Evolutionary conservation across 768 basidiomycete species (phyloP), one percentile per base, ranked within the genome.

Genomic region (Pleurotus giganteus): DNA sequence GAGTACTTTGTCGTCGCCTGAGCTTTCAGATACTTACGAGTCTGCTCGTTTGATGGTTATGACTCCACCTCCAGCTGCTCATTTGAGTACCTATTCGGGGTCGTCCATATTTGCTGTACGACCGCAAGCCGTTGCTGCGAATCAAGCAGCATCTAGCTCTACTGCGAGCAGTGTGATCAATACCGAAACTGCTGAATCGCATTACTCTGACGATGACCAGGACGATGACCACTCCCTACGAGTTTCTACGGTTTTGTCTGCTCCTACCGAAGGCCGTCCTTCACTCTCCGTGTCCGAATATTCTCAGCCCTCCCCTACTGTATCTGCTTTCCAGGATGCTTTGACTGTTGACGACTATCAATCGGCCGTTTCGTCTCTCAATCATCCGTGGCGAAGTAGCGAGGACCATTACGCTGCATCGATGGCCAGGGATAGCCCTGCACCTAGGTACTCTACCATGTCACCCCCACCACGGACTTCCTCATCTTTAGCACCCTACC

Each of bases 291-390:
- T 84, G 26, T 88, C 87, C 11, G 81, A 84, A 52, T 86, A 86
- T 65, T 85, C 86, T 8, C 82, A 84, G 58, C 76, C 80, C 4
- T 91, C 89, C 8, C 89, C 89, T 1, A 88, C 88, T 3, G 83
- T 78, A 4, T 90, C 89, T n/a, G 87, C 86, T n/a, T 91, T 91
- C 70, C 81, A 82, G 24, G 87, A 89, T 60, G 81, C 77, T 13
- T 65, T 81, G 37, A 75, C 73, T 44, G 66, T 60, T 23, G 61
- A 63, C 28, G 55, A 58, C 36, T 53, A 61, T 54, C 59, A 58
- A 32, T 65, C 67, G 17, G 32, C 57, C 13, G 60, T 65, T 53
- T 62, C 65, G 49, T 59, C 65, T 55, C 61, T 58, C 59, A 69
- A 64, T 28, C 61, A 55, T 13, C 65, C 62, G 32, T 66, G 67